Percentiles rank a stretch among this genome's conserved stretches.
phyloP scores from a whole-genome alignment of 1,139 yeast species.

The Candida buenavistaensis region DNA sequence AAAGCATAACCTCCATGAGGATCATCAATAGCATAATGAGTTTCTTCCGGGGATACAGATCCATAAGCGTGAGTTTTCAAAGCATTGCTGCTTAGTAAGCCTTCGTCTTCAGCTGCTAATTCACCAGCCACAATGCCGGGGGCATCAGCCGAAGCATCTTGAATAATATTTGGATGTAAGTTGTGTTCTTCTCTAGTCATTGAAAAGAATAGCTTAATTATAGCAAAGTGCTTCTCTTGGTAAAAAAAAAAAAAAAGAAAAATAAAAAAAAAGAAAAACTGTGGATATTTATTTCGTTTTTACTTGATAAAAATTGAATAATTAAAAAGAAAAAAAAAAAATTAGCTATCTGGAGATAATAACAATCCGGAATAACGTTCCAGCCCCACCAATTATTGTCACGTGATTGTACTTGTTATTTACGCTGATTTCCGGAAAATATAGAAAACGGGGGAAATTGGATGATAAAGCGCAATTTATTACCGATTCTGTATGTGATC shows the following conservation, averaged over 20 bases:
- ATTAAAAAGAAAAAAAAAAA: no score
- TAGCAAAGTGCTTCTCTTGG: neutral
- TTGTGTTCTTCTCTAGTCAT: slow-evolving; percentile 7
- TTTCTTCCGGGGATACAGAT: slow-evolving; percentile 7
- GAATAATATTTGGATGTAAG: slow-evolving; percentile 27
- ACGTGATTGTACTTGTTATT: no score
- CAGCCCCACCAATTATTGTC: no score
- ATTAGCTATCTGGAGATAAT: no score
- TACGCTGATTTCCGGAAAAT: no score
- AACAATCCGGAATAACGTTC: no score
- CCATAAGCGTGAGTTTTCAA: slow-evolving; percentile 16
- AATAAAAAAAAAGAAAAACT: neutral
- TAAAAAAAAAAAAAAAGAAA: neutral
- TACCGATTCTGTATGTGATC: no score
- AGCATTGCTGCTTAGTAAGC: slow-evolving; percentile 15
- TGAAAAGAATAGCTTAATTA: neutral
- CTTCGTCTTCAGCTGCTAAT: slow-evolving; percentile 41
- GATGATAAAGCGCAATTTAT: no score
- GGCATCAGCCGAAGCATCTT: slow-evolving; percentile 41
- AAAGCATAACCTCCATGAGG: slow-evolving; percentile 29
- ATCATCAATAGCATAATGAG: slow-evolving; percentile 18
- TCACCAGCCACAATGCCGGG: slow-evolving; percentile 53
- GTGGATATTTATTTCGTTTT: no score
- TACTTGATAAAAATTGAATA: no score
- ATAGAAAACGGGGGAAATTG: no score